phyloP scores from a whole-genome alignment of 129 eudicot genomes.

The Lonicera japonica region DNA sequence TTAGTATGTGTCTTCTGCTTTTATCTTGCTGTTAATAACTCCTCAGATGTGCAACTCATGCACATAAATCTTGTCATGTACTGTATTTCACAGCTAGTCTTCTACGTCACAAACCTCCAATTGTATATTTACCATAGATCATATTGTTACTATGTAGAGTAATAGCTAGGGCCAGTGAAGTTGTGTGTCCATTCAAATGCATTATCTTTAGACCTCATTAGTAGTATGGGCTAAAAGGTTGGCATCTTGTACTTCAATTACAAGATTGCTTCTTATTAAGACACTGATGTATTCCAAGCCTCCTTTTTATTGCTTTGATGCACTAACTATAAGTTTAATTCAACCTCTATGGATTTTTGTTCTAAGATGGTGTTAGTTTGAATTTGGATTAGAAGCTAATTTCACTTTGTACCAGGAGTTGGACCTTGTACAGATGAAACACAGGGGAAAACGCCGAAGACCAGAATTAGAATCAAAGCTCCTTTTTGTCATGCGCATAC shows the following conservation, averaged over 20 bases:
- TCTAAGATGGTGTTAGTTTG: background rate
- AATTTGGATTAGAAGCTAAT: background rate
- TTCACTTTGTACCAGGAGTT: constrained; percentile 39
- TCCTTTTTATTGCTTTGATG: background rate
- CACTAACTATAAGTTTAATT: background rate
- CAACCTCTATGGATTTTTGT: background rate
- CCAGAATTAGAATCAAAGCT: constrained; percentile 50
- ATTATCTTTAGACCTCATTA: background rate
- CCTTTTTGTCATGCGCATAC: constrained; percentile 69
- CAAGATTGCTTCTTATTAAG: background rate
- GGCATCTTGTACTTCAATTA: background rate
- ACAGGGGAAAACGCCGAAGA: constrained; percentile 34
- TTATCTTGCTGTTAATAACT: no score
- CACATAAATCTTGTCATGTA: no score
- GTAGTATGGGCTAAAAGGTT: background rate
- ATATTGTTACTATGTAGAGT: no score
- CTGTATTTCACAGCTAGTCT: no score
- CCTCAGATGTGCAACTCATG: no score
- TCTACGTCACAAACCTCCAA: no score
- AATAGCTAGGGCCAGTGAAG: no score
- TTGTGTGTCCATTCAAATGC: no score
- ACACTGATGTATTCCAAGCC: background rate
- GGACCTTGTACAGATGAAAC: constrained; percentile 79
- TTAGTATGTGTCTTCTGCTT: no score
- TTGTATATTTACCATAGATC: no score